Base-by-base conservation (phyloP, 2,329 filamentous ascomycete species). In the Atkinsonella texensis region DNA sequence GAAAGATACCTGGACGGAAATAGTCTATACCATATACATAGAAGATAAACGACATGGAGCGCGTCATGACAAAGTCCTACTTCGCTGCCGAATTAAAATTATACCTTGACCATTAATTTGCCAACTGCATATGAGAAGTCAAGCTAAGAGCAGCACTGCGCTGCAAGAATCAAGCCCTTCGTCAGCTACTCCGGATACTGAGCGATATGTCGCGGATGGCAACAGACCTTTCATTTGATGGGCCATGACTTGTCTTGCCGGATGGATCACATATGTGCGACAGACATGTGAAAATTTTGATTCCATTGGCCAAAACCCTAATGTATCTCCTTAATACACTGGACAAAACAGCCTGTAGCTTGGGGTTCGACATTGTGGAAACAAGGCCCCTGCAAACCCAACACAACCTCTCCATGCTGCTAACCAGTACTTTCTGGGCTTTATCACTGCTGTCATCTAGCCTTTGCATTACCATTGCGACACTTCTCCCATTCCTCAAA, bases 401-500 rank as follows among this genome's bases (percentile, higher is more conserved):
- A 38, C 15, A 38, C 35, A 38, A 12, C 15, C 6, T 15, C 28
- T 13, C 31, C 13, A 28, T 12, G 31, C 40, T 9, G 31, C 40
- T 13, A 48, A 20, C 13, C 20, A 8, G 28, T 17, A 23, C 2
- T 31, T 20, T 46, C 18, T 11, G 28, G 12, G 20, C 17, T 18
- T 39, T 6, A 50, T 33, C 11, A 28, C 10, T 47, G n/a, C 13
- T 33, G 46, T 62, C 53, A 63, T 55, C 57, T 63, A 41, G 63
- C 63, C 53, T 68, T 69, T 15, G 68, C 60, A 23, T 63, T 59
- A 12, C 70, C 66, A 56, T 69, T 69, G 50, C 72, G 70, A 55
- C 73, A 74, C 61, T 71, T 73, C 57, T 79, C 74, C 76, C 77
- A 81, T 28, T 74, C 69, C 12, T 73, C 70, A 54, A 75, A 80